Evolutionary conservation across 371 early-diverging fungal genomes (phyloP).

Genomic region (Apophysomyces sp.): DNA sequence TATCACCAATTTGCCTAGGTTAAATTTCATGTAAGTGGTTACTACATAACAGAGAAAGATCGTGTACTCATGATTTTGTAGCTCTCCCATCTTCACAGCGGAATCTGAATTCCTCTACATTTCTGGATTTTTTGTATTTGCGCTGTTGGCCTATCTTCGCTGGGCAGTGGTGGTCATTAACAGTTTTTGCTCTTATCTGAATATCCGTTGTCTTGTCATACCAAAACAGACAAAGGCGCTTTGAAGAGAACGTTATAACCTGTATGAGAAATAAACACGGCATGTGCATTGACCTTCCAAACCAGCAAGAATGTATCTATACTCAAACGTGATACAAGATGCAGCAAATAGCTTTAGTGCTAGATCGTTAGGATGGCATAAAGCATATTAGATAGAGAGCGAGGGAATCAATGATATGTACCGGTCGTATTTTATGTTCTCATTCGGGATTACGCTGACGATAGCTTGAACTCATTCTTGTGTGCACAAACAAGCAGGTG

Average conservation of each 20-base stretch:
- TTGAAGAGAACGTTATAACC: neutral
- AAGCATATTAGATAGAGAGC: no score
- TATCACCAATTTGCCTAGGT: constrained; percentile 57
- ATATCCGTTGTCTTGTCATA: constrained; percentile 84
- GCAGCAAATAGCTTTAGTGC: no score
- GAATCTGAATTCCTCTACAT: constrained; percentile 71
- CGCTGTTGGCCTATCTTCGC: constrained; percentile 74
- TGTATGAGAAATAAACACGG: no score
- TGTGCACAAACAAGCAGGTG: no score
- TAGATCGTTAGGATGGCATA: no score
- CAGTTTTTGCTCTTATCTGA: constrained; percentile 81
- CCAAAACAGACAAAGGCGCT: constrained; percentile 35
- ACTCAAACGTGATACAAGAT: no score
- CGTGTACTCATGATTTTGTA: constrained; percentile 21
- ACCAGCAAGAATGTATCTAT: no score
- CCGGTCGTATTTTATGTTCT: no score
- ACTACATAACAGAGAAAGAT: neutral
- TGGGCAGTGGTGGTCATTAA: constrained; percentile 88
- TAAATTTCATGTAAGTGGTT: constrained; percentile 47
- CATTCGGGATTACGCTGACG: no score
- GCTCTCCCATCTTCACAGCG: constrained; percentile 66
- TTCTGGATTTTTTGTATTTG: constrained; percentile 68
- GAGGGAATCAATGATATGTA: no score
- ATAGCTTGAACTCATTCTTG: no score
- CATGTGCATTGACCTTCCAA: no score